phyloP scores from a whole-genome alignment of 2,329 filamentous ascomycete genomes.

The Aspergillus floridensis region DNA sequence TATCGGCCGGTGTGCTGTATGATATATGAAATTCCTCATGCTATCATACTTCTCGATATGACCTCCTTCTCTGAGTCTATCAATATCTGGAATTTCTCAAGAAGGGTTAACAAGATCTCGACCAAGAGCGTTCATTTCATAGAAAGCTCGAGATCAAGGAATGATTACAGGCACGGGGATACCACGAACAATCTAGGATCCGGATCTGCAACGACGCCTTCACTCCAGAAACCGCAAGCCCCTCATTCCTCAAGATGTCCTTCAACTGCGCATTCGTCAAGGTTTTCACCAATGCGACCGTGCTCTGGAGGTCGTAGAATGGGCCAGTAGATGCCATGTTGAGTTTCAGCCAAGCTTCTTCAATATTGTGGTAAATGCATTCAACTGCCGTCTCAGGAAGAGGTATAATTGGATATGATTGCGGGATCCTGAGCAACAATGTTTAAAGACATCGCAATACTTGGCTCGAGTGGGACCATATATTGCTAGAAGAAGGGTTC shows the following conservation, averaged over 20 bases:
- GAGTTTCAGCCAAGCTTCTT: neutral
- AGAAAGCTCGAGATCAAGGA: neutral
- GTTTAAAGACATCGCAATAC: slow-evolving; percentile 32
- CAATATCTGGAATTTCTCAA: slow-evolving; percentile 23
- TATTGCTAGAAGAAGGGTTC: neutral
- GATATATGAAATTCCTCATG: slow-evolving; percentile 33
- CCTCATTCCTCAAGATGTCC: slow-evolving; percentile 70
- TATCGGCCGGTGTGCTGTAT: slow-evolving; percentile 25
- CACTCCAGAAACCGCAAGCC: slow-evolving; percentile 74
- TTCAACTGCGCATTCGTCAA: slow-evolving; percentile 68
- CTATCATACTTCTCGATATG: slow-evolving; percentile 31
- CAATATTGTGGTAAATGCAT: slow-evolving; percentile 3
- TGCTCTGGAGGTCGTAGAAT: slow-evolving; percentile 40
- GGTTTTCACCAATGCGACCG: slow-evolving; percentile 51
- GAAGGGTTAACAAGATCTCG: neutral
- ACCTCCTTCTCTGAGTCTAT: slow-evolving; percentile 24
- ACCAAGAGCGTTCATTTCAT: neutral
- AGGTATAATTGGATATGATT: slow-evolving; percentile 23
- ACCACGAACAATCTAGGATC: slow-evolving; percentile 70
- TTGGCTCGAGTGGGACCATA: neutral
- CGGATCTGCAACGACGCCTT: slow-evolving; percentile 79
- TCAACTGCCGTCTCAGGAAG: slow-evolving; percentile 18
- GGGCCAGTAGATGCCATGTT: slow-evolving; percentile 41
- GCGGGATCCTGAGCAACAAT: slow-evolving; percentile 18
- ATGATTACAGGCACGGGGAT: neutral